Evolutionary conservation across 495 filamentous ascomycete genomes (phyloP).

Genomic region (Melanomma pulvis-pyrius): DNA sequence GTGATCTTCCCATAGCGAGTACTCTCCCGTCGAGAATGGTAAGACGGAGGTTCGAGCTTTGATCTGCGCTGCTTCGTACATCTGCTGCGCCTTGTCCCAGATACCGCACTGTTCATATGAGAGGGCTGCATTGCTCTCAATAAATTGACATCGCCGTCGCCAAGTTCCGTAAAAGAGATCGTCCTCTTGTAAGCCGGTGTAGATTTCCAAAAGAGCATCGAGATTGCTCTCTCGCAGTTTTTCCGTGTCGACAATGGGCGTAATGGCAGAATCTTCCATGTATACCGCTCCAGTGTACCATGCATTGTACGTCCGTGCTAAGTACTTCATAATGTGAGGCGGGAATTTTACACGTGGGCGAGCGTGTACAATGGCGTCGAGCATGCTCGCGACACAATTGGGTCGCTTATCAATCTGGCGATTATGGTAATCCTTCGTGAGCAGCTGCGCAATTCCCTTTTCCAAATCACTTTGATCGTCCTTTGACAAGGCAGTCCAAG

Average conservation of each 20-base stretch:
- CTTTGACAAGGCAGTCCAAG: constrained; percentile 82
- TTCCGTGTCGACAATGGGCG: constrained; percentile 79
- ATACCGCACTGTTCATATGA: constrained; percentile 99
- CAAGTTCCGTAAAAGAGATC: constrained; percentile 98
- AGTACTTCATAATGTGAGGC: constrained; percentile 91
- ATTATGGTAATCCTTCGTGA: constrained; percentile 93
- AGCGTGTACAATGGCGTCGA: constrained; percentile 80
- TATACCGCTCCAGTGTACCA: constrained; percentile 90
- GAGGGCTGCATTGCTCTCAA: constrained; percentile 93
- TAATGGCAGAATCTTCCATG: constrained; percentile 81
- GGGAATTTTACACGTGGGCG: constrained; percentile 88
- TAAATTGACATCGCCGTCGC: constrained; percentile 90
- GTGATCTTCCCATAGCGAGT: constrained; percentile 99
- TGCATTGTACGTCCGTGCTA: constrained; percentile 86
- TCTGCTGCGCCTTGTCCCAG: constrained; percentile 96
- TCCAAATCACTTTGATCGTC: constrained; percentile 92
- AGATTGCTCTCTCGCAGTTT: constrained; percentile 88
- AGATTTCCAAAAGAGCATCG: constrained; percentile 89
- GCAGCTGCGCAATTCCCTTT: constrained; percentile 78
- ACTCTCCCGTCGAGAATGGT: constrained; percentile 94
- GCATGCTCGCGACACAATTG: constrained; percentile 88
- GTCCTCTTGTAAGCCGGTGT: constrained; percentile 85
- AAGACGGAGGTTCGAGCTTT: constrained; percentile 91
- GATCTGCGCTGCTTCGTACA: constrained; percentile 95
- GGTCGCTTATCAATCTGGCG: constrained; percentile 91